phyloP scores from a whole-genome alignment of 306 rosid genomes.

The Quercus cerris region DNA sequence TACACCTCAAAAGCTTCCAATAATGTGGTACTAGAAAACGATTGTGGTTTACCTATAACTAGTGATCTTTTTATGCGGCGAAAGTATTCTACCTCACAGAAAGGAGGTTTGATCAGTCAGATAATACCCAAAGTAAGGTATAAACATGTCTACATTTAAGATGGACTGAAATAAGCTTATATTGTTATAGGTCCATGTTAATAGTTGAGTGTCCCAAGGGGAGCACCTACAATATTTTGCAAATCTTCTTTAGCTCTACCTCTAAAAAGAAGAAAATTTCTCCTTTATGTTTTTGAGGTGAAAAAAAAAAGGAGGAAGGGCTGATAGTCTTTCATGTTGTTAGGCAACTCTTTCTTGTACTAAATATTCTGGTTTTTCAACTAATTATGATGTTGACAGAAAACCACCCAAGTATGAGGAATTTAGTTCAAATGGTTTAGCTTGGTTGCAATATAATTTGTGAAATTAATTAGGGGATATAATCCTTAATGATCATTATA shows the following conservation, averaged over 20 bases:
- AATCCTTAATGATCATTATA: not conserved
- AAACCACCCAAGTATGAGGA: not conserved
- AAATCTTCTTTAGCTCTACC: not conserved
- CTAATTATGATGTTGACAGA: not conserved
- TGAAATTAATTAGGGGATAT: not conserved
- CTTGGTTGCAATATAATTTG: not conserved
- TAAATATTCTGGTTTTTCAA: not conserved
- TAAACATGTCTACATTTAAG: constrained; percentile 10
- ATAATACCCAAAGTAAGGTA: constrained; percentile 69
- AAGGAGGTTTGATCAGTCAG: constrained; percentile 49
- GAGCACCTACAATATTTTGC: not conserved
- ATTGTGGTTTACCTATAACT: constrained; percentile 33
- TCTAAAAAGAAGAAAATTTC: not conserved
- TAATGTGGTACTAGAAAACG: constrained; percentile 33
- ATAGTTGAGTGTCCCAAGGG: not conserved
- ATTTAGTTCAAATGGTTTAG: not conserved
- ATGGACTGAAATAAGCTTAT: constrained; percentile 2
- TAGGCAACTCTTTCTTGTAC: not conserved
- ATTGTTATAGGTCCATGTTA: not conserved
- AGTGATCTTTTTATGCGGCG: constrained; percentile 35
- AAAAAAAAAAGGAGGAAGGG: not conserved
- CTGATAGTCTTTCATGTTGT: not conserved
- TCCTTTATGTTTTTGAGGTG: not conserved
- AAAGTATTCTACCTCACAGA: constrained; percentile 37
- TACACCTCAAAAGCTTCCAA: constrained; percentile 36